Conservation (phyloP, 495 filamentous ascomycete genomes). For the Aspergillus bridgeri region DNA sequence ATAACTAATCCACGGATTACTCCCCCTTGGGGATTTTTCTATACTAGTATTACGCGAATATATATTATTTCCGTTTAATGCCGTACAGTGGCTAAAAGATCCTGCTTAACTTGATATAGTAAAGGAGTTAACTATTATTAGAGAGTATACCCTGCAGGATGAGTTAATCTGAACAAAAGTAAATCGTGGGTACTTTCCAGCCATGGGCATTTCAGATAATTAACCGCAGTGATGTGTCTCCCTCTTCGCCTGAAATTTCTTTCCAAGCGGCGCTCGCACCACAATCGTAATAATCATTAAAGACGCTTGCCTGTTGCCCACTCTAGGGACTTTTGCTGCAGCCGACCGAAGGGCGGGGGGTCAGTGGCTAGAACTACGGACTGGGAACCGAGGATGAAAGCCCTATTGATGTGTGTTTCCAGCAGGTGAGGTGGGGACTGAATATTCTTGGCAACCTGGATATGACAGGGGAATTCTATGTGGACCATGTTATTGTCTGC, state of each 20-base stretch:
- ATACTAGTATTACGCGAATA: neutral
- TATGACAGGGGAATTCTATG: too few relatives aligned
- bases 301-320: too few relatives aligned
- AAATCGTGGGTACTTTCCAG: too few relatives aligned
- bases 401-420: too few relatives aligned
- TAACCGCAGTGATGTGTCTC: neutral
- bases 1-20: neutral
- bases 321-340: too few relatives aligned
- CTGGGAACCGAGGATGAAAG: too few relatives aligned
- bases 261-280: neutral
- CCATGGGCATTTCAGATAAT: neutral
- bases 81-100: neutral
- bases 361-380: too few relatives aligned
- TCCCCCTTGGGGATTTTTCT: neutral
- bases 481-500: too few relatives aligned
- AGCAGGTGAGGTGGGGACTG: too few relatives aligned
- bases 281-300: too few relatives aligned
- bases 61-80: neutral
- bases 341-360: too few relatives aligned
- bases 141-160: neutral
- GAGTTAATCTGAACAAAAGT: neutral
- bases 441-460: too few relatives aligned
- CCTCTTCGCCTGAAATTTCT: neutral
- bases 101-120: neutral
- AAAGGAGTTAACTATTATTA: neutral